Percentiles rank a stretch among this genome's conserved stretches.
These are phyloP conservation scores for Aquilaria agallochum DNA, from an alignment of 441 rosid genomes.

Conservation along the genomic window DNA sequence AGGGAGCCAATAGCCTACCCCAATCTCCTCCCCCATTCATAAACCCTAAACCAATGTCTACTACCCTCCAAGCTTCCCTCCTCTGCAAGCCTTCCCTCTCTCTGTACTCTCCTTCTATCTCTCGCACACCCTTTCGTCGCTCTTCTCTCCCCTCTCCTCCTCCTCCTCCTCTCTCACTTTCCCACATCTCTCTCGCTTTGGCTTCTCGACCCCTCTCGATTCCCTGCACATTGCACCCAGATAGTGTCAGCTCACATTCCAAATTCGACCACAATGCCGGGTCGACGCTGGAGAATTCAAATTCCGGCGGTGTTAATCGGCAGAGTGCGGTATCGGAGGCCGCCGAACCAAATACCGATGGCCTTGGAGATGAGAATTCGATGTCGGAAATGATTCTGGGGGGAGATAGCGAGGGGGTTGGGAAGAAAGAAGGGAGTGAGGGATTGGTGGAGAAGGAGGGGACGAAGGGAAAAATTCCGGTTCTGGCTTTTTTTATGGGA, in stretches of 20 bases:
- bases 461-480: conserved; percentile 27
- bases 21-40: neutral
- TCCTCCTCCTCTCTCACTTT: conserved; percentile 22
- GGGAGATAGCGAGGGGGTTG: conserved; percentile 20
- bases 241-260: conserved; percentile 35
- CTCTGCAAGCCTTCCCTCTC: conserved; percentile 39
- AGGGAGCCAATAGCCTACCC: conserved; percentile 7
- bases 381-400: conserved; percentile 12
- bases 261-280: conserved; percentile 15
- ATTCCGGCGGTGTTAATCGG: neutral
- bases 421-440: conserved; percentile 20
- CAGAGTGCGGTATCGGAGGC: conserved; percentile 16
- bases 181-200: conserved; percentile 14
- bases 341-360: conserved; percentile 15
- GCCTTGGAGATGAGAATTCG: conserved; percentile 10
- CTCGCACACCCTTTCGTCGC: conserved; percentile 13
- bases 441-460: conserved; percentile 23
- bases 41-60: conserved; percentile 59
- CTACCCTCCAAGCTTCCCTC: conserved; percentile 60
- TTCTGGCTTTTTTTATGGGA: conserved; percentile 55
- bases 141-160: conserved; percentile 20
- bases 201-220: conserved; percentile 15
- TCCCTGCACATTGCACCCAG: conserved; percentile 57
- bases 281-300: conserved; percentile 15
- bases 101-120: conserved; percentile 2